These are phyloP conservation scores for Aspergillus indologenus DNA, from an alignment of 495 filamentous ascomycete species.

Conservation along the genomic window DNA sequence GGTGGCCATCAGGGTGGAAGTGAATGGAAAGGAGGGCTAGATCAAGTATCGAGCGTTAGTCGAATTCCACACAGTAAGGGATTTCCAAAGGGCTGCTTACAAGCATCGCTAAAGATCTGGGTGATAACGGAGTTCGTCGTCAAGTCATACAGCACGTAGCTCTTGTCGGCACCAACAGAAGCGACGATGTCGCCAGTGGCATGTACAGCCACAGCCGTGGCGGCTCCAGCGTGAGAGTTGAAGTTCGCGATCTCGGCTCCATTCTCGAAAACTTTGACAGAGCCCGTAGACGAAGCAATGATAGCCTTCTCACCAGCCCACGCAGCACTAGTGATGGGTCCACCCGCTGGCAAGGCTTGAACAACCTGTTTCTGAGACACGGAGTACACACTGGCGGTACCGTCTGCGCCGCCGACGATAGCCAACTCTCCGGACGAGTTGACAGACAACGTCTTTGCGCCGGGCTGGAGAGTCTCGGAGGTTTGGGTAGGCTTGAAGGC, in stretches of 20 bases:
- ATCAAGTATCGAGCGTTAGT: slow-evolving; percentile 11
- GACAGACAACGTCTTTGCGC: slow-evolving; percentile 61
- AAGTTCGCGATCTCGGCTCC: slow-evolving; percentile 64
- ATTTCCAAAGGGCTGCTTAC: slow-evolving; percentile 51
- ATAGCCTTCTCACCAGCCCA: slow-evolving; percentile 75
- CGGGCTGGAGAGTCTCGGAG: slow-evolving; percentile 63
- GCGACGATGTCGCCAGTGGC: slow-evolving; percentile 81
- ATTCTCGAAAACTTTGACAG: slow-evolving; percentile 72
- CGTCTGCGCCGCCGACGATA: slow-evolving; percentile 77
- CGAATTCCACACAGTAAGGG: not conserved
- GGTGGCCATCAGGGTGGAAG: slow-evolving; percentile 94
- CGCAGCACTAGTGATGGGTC: slow-evolving; percentile 70
- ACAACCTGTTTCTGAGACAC: slow-evolving; percentile 66
- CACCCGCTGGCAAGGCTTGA: slow-evolving; percentile 61
- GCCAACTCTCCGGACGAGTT: slow-evolving; percentile 64
- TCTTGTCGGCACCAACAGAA: slow-evolving; percentile 89
- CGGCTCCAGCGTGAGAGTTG: slow-evolving; percentile 74
- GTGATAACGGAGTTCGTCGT: slow-evolving; percentile 59
- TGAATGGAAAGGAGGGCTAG: slow-evolving; percentile 71
- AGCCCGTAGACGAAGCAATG: slow-evolving; percentile 70
- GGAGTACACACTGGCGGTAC: slow-evolving; percentile 76
- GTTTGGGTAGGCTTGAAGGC: slow-evolving; percentile 58
- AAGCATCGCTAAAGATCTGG: slow-evolving; percentile 75
- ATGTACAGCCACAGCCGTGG: slow-evolving; percentile 74
- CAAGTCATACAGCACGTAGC: slow-evolving; percentile 87